phyloP scores from a whole-genome alignment of 768 basidiomycete species.

The Mycena rebaudengoi region DNA sequence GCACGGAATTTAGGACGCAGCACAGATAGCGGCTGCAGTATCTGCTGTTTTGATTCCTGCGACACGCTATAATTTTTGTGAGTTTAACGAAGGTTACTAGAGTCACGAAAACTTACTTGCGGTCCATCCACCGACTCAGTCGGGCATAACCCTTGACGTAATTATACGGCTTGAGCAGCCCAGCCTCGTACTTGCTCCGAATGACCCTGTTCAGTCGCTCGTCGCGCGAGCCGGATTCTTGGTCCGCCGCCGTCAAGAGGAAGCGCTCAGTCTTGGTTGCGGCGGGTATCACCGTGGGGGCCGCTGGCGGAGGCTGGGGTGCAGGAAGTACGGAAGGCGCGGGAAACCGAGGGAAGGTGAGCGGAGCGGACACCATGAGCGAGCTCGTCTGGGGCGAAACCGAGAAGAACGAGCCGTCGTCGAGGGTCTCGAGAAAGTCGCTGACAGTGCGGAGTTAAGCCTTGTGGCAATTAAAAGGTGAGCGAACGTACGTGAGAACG shows the following conservation, averaged over 20 bases:
- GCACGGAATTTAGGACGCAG: constrained; percentile 87
- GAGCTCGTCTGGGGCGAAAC: constrained; percentile 59
- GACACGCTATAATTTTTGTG: constrained; percentile 68
- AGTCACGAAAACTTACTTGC: constrained; percentile 63
- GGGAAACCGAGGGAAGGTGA: constrained; percentile 17
- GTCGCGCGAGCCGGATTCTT: constrained; percentile 88
- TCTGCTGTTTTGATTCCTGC: constrained; percentile 90
- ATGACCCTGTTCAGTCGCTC: constrained; percentile 93
- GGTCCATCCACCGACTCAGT: constrained; percentile 93
- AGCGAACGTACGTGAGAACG: constrained; percentile 70
- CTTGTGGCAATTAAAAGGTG: neutral
- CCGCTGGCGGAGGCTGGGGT: constrained; percentile 26
- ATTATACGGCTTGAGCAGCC: constrained; percentile 93
- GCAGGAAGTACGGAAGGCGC: constrained; percentile 12
- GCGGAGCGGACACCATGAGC: constrained; percentile 55
- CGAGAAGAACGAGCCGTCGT: constrained; percentile 84
- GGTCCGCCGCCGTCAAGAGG: constrained; percentile 93
- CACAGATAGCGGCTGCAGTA: constrained; percentile 87
- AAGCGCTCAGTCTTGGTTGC: constrained; percentile 88
- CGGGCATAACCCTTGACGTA: constrained; percentile 96
- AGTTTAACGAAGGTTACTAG: neutral
- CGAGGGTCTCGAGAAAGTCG: constrained; percentile 89
- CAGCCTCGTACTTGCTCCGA: constrained; percentile 96
- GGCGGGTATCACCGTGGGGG: constrained; percentile 68
- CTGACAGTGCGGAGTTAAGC: constrained; percentile 46